phyloP scores from a whole-genome alignment of 371 early-diverging fungal genomes.

The Conidiobolus coronatus region DNA sequence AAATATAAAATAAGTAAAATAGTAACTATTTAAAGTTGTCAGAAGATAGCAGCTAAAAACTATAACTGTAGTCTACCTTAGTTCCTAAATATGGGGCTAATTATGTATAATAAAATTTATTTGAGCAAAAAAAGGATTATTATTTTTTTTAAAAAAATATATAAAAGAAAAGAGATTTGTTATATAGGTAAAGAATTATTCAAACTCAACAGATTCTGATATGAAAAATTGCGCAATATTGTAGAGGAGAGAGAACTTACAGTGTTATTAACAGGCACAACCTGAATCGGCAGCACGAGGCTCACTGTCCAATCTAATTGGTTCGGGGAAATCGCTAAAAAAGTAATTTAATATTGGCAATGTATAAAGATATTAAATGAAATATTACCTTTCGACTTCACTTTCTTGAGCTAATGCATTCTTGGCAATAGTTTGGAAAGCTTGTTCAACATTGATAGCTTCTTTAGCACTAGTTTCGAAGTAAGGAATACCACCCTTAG shows the following conservation, averaged over 20 bases:
- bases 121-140: too few relatives aligned
- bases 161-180: too few relatives aligned
- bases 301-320: slow-evolving; percentile 67
- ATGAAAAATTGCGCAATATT: too few relatives aligned
- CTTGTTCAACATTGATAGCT: slow-evolving; percentile 88
- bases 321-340: slow-evolving; percentile 73
- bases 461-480: slow-evolving; percentile 95
- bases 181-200: too few relatives aligned
- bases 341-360: background rate
- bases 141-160: too few relatives aligned
- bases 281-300: slow-evolving; percentile 28
- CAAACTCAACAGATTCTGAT: too few relatives aligned
- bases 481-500: slow-evolving; percentile 88
- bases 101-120: too few relatives aligned
- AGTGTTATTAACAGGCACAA: slow-evolving; percentile 25
- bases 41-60: too few relatives aligned
- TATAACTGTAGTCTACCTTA: too few relatives aligned
- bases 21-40: too few relatives aligned
- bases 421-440: slow-evolving; percentile 86
- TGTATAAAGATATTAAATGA: slow-evolving; percentile 1
- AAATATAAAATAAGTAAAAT: too few relatives aligned
- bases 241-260: background rate
- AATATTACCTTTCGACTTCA: slow-evolving; percentile 56
- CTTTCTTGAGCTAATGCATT: slow-evolving; percentile 81
- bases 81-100: too few relatives aligned